phyloP scores from a whole-genome alignment of 2,329 filamentous ascomycete species.

The Talaromyces funiculosus region DNA sequence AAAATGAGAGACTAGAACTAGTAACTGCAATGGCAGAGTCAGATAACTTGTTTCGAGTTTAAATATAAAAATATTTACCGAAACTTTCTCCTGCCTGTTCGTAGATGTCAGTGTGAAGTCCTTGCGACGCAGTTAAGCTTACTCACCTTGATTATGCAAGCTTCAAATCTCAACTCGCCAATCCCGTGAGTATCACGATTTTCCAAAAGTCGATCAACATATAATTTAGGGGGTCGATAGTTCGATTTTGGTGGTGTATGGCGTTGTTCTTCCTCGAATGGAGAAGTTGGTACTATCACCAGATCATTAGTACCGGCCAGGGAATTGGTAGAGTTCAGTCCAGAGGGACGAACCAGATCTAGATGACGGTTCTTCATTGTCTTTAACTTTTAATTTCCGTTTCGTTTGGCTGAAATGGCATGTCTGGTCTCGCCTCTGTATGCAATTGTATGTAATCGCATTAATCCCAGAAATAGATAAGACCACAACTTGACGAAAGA shows the following conservation, averaged over 20 bases:
- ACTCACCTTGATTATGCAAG: conserved; percentile 19
- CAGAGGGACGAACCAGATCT: not conserved
- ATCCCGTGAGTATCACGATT: conserved; percentile 15
- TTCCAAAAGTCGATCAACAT: conserved; percentile 19
- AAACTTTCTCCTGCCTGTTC: conserved; percentile 8
- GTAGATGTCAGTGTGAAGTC: not conserved
- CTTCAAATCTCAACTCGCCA: conserved; percentile 15
- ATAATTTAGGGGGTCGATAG: conserved; percentile 12
- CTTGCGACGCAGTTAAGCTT: not conserved
- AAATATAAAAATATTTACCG: not conserved
- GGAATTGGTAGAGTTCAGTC: not conserved
- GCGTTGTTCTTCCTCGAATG: not conserved
- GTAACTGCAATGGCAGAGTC: conserved; percentile 27
- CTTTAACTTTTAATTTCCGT: conserved; percentile 14
- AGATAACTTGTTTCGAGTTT: conserved; percentile 20
- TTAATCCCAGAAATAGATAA: not conserved
- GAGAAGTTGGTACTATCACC: not conserved
- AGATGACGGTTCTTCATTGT: not conserved
- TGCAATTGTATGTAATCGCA: no score
- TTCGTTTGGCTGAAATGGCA: conserved; percentile 23
- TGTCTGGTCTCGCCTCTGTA: conserved; percentile 18
- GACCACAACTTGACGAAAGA: not conserved
- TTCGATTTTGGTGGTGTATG: not conserved
- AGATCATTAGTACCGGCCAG: not conserved
- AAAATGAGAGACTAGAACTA: conserved; percentile 32